phyloP scores from a whole-genome alignment of 225 moss, liverwort and hornwort species.

The Sphagnum contortum region DNA sequence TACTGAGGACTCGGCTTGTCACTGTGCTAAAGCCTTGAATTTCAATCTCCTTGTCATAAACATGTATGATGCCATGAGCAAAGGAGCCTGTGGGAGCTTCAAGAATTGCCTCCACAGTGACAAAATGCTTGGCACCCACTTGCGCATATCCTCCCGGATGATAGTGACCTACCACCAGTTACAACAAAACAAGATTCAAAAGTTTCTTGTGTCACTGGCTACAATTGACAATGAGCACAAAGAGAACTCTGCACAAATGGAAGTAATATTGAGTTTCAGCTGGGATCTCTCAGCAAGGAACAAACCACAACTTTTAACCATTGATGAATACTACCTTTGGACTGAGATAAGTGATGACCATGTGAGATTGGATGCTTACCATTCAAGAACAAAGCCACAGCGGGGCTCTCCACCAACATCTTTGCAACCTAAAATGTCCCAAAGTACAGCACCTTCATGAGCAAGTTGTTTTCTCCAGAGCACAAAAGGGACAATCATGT shows the following conservation, averaged over 20 bases:
- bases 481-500: neutral
- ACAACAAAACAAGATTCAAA: too few species aligned
- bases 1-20: conserved; percentile 18
- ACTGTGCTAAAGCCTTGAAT: conserved; percentile 44
- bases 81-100: conserved; percentile 31
- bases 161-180: conserved; percentile 31
- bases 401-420: conserved; percentile 21
- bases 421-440: conserved; percentile 13
- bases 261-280: too few species aligned
- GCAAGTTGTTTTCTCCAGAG: neutral
- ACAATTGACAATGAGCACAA: too few species aligned
- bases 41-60: conserved; percentile 23
- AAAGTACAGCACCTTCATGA: neutral
- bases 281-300: too few species aligned
- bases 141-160: conserved; percentile 40
- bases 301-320: too few species aligned
- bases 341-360: too few species aligned
- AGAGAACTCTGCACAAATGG: too few species aligned
- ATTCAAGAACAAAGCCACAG: conserved; percentile 26
- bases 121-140: conserved; percentile 31
- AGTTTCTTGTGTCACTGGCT: too few species aligned
- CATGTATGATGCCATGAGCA: conserved; percentile 39
- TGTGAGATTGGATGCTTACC: conserved; percentile 13
- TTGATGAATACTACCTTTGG: too few species aligned
- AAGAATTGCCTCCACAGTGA: conserved; percentile 43